Evolutionary conservation across 805 yeast genomes (phyloP), one percentile per base, ranked within the genome.

Genomic region (Diddensiella transvaalensis): DNA sequence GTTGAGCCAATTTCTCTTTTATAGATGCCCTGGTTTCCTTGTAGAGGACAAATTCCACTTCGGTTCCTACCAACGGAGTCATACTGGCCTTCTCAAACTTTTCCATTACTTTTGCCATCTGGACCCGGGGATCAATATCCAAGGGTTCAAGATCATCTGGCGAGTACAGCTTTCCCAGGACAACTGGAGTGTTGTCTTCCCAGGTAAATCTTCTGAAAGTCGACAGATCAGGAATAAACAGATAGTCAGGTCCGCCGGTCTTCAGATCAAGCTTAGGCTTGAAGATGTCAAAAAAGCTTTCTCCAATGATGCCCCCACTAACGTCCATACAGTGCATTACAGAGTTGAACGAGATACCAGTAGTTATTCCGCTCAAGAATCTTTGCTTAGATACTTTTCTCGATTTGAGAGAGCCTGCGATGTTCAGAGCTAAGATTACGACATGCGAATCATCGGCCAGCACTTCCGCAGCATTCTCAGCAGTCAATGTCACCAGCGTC

Each of bases 31-130:
- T 8, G n/a, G 41, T 38, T 22, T 38, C 41, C 3, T 38, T 38
- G 13, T 38, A 38, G n/a, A 22, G 19, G 21, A 22, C 41, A 21
- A 21, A 19, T 13, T 38, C 41, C 13, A 38, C 24, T 10, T 38
- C 41, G 19, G 41, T 19, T 3, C 41, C 41, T 11, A 38, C 41
- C 8, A 18, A 38, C 13, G 41, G 41, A 19, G 24, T 38, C 23
- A 38, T 11, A 8, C 24, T 22, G 10, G 41, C 41, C 15, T 21
- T 22, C 10, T 18, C 23, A 26, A 17, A 38, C 24, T 21, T 38
- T 17, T 17, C n/a, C 41, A 38, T 38, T 17, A 38, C 41, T n/a
- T 15, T 11, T 3, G 22, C 22, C 5, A 38, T 17, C 24, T 18
- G 21, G n/a, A 18, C 22, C 10, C 41, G 22, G 13, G n/a, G 22